Base-by-base conservation (phyloP, 305 asterid species). In the Coffea humblotiana region DNA sequence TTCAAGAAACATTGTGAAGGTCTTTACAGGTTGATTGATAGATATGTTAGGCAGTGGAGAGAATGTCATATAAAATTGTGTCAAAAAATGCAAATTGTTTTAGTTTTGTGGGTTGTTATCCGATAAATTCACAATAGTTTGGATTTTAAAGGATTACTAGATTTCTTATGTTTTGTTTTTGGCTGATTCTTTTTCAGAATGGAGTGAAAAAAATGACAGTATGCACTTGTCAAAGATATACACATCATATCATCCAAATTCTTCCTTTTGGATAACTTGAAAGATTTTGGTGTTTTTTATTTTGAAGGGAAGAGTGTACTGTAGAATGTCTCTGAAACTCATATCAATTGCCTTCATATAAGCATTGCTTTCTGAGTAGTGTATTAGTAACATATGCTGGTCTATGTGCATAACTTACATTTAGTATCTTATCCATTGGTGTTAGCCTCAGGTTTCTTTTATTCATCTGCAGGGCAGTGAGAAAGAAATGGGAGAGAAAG, bases 401-500 rank as follows among this genome's bases (percentile, higher is more conserved):
- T 19, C 0, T 56, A 18, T 18, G n/a, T 6, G 0, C 9, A 18
- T 8, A 60, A 21, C n/a, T 60, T 60, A 60, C 12, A 60, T 21
- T 21, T 8, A 60, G 65, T 60, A 2, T 60, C 65, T 0, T 23
- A 60, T 60, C 8, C 27, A 8, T 60, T 60, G 65, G 23, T 8
- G 27, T 60, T 60, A 60, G 12, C 21, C 4, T 21, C 21, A 8
- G 21, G n/a, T 60, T 60, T 2, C 29, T 60, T 27, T 21, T 21
- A 9, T 60, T 21, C 65, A 6, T 60, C 29, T 60, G 65, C 25
- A 23, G 29, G 65, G 9, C 29, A 23, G 66, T 23, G 66, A 54
- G n/a, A 54, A 54, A 14, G 58, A 52, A 52, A 19, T 52, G 3
- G 58, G 88, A 21, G 94, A 92, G 78, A 91, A 89, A 79, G 74